phyloP scores from a whole-genome alignment of 2,329 filamentous ascomycete species.

The Cladophialophora yegresii region DNA sequence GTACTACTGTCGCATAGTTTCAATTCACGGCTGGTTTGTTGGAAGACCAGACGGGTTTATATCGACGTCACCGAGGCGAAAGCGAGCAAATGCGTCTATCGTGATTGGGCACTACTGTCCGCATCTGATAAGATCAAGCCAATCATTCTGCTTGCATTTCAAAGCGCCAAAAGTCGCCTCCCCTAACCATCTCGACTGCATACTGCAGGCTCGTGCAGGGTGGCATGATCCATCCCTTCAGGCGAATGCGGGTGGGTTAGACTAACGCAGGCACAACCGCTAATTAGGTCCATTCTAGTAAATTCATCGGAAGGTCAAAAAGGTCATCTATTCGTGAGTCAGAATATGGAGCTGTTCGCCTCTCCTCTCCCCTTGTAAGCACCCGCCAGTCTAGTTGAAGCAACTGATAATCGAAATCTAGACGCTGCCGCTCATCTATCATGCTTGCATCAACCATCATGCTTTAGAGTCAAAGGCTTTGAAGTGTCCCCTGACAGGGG shows the following conservation, averaged over 20 bases:
- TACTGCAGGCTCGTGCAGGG: not conserved
- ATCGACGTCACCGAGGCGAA: not conserved
- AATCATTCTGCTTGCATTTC: not conserved
- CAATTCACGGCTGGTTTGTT: not conserved
- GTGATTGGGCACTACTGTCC: not conserved
- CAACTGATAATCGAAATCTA: not conserved
- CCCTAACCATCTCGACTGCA: not conserved
- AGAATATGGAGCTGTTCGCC: not conserved
- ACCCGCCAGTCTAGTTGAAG: not conserved
- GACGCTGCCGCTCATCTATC: not conserved
- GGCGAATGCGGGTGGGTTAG: not conserved
- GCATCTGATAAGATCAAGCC: not conserved
- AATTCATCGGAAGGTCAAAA: not conserved
- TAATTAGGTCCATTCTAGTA: not conserved
- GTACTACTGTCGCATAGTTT: not conserved
- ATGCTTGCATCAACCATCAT: not conserved
- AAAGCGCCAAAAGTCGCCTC: not conserved
- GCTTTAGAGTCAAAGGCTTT: conserved; percentile 2
- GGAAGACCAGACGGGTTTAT: not conserved
- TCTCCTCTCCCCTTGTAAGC: not conserved
- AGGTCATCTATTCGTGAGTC: not conserved
- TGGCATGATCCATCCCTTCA: not conserved
- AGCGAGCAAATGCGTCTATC: not conserved
- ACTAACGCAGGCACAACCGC: conserved; percentile 1
- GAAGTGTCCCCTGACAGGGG: conserved; percentile 24